phyloP scores from a whole-genome alignment of 768 basidiomycete genomes.

The Mycena galopus region DNA sequence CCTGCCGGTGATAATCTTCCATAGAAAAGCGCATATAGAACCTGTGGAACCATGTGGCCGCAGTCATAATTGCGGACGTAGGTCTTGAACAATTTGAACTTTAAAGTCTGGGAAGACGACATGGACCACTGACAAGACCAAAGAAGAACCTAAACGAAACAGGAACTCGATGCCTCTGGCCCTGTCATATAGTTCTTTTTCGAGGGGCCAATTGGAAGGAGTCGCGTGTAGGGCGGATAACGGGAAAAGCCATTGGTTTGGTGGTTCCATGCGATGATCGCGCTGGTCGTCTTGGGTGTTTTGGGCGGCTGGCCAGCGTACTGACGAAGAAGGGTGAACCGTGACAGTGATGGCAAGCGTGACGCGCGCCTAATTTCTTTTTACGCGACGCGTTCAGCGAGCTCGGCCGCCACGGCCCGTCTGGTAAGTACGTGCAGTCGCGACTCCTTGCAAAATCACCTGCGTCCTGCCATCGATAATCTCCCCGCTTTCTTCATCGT shows the following conservation, averaged over 20 bases:
- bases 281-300: too few relatives aligned
- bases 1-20: slow-evolving; percentile 86
- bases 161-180: slow-evolving; percentile 89
- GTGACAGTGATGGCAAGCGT: background rate
- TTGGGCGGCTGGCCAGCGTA: too few relatives aligned
- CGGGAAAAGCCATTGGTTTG: slow-evolving; percentile 81
- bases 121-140: slow-evolving; percentile 74
- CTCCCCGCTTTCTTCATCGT: slow-evolving; percentile 16
- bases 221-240: slow-evolving; percentile 68
- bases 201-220: slow-evolving; percentile 70
- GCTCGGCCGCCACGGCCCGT: background rate
- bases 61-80: slow-evolving; percentile 86
- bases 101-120: slow-evolving; percentile 20
- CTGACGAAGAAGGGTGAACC: background rate
- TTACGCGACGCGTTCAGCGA: background rate
- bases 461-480: slow-evolving; percentile 32
- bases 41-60: slow-evolving; percentile 91
- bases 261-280: slow-evolving; percentile 31
- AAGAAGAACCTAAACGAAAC: slow-evolving; percentile 83
- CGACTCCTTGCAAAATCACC: slow-evolving; percentile 17
- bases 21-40: slow-evolving; percentile 91
- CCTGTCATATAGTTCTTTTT: slow-evolving; percentile 83
- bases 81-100: slow-evolving; percentile 60
- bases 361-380: background rate
- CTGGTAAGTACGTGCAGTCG: too few relatives aligned